These are phyloP conservation scores for Areca catechu DNA, from an alignment of 176 grass and related monocot genomes.

Conservation along the genomic window DNA sequence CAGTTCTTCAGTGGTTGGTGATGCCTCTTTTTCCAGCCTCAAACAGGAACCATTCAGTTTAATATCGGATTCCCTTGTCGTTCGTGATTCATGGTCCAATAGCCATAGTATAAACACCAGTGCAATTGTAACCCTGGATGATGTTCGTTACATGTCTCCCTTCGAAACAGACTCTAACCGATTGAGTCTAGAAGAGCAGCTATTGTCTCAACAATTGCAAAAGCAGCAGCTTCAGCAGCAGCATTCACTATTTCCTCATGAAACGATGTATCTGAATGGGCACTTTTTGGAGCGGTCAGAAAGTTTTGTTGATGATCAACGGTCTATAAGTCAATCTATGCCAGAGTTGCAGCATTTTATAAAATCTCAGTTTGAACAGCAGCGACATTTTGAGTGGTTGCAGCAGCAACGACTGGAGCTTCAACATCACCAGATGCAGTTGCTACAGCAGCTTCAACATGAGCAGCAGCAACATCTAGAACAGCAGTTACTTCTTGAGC, in stretches of 20 bases:
- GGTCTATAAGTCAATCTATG: not conserved
- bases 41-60: slow-evolving; percentile 34
- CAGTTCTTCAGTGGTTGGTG: slow-evolving; percentile 31
- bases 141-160: slow-evolving; percentile 28
- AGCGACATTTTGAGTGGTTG: slow-evolving; percentile 54
- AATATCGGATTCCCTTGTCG: slow-evolving; percentile 25
- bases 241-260: not conserved
- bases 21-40: slow-evolving; percentile 36
- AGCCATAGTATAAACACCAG: slow-evolving; percentile 38
- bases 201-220: slow-evolving; percentile 15
- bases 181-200: slow-evolving; percentile 62
- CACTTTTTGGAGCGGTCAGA: slow-evolving; percentile 1
- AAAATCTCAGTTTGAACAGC: slow-evolving; percentile 63
- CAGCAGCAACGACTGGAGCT: slow-evolving; percentile 55
- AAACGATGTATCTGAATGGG: not conserved
- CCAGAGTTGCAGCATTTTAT: slow-evolving; percentile 64
- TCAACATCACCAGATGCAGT: slow-evolving; percentile 15
- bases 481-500: slow-evolving; percentile 70
- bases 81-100: slow-evolving; percentile 31
- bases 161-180: slow-evolving; percentile 47
- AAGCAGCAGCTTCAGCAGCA: slow-evolving; percentile 2
- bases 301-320: not conserved
- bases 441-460: slow-evolving; percentile 29
- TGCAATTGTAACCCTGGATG: slow-evolving; percentile 28
- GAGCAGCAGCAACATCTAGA: slow-evolving; percentile 43